phyloP scores from a whole-genome alignment of 345 rosid genomes.

The Melastoma malabathricum region DNA sequence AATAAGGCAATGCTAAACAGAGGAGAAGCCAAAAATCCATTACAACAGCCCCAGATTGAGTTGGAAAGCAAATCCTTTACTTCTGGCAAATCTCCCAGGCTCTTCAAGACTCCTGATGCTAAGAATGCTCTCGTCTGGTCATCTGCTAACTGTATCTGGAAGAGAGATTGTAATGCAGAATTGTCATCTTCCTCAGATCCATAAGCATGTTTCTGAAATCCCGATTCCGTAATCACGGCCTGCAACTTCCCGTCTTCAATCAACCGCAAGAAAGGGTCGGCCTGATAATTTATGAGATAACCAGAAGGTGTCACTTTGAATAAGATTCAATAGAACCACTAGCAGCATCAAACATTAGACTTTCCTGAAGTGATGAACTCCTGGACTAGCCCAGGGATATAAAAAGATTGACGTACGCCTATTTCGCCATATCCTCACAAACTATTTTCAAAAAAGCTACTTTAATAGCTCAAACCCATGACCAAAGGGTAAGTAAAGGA shows the following conservation, averaged over 20 bases:
- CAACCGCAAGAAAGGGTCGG: slow-evolving; percentile 67
- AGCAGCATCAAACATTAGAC: neutral
- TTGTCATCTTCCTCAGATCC: slow-evolving; percentile 58
- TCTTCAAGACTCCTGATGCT: slow-evolving; percentile 44
- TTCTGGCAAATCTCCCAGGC: slow-evolving; percentile 40
- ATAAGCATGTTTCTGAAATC: slow-evolving; percentile 21
- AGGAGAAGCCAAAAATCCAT: slow-evolving; percentile 1
- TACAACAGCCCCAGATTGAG: too few species aligned
- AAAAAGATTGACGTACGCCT: too few species aligned
- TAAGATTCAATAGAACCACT: neutral
- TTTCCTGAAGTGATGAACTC: neutral
- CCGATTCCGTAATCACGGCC: slow-evolving; percentile 28
- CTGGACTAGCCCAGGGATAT: too few species aligned
- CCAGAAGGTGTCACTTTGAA: neutral
- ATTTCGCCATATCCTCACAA: too few species aligned
- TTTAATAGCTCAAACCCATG: too few species aligned
- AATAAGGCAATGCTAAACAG: neutral
- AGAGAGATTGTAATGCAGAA: slow-evolving; percentile 42
- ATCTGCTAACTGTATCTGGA: slow-evolving; percentile 27
- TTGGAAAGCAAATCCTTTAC: slow-evolving; percentile 16
- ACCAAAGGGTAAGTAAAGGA: too few species aligned
- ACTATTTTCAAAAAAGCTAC: too few species aligned
- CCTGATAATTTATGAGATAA: slow-evolving; percentile 25
- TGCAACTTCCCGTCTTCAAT: slow-evolving; percentile 68
- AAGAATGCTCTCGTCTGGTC: slow-evolving; percentile 44